Percentiles rank a stretch among this genome's conserved stretches.
Conservation (phyloP, 768 basidiomycete species). For the Crepidotus variabilis region DNA sequence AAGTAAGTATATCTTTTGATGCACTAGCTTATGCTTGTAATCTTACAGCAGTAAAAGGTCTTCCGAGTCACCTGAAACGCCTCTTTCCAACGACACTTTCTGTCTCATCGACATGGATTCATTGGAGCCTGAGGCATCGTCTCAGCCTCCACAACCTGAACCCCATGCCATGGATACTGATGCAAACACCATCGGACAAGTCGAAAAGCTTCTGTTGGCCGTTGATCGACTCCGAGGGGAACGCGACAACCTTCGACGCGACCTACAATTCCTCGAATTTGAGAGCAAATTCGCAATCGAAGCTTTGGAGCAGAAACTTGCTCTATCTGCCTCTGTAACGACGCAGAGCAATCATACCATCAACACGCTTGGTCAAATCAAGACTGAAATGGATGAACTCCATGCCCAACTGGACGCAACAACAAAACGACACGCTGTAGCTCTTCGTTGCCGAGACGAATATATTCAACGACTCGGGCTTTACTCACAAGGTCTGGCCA, state of each 20-base stretch:
- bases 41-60: neutral
- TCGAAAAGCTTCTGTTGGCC: conserved; percentile 57
- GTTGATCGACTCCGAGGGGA: conserved; percentile 67
- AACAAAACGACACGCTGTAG: conserved; percentile 11
- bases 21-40: neutral
- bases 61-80: conserved; percentile 8
- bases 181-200: conserved; percentile 31
- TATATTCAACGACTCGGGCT: conserved; percentile 29
- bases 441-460: conserved; percentile 21
- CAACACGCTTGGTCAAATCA: conserved; percentile 22
- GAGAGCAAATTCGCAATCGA: conserved; percentile 66
- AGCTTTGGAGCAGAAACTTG: conserved; percentile 44
- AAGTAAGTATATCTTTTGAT: conserved; percentile 10
- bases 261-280: conserved; percentile 63
- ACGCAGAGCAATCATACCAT: conserved; percentile 17
- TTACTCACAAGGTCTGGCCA: conserved; percentile 13
- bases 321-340: conserved; percentile 19
- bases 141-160: conserved; percentile 7
- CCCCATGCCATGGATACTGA: conserved; percentile 18
- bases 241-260: conserved; percentile 56
- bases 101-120: too few relatives aligned
- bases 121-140: too few relatives aligned
- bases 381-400: conserved; percentile 26
- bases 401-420: conserved; percentile 15
- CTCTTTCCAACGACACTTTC: too few relatives aligned